Evolutionary conservation across 140 eudicot genomes (phyloP).

Genomic region (Bidens hawaiensis): DNA sequence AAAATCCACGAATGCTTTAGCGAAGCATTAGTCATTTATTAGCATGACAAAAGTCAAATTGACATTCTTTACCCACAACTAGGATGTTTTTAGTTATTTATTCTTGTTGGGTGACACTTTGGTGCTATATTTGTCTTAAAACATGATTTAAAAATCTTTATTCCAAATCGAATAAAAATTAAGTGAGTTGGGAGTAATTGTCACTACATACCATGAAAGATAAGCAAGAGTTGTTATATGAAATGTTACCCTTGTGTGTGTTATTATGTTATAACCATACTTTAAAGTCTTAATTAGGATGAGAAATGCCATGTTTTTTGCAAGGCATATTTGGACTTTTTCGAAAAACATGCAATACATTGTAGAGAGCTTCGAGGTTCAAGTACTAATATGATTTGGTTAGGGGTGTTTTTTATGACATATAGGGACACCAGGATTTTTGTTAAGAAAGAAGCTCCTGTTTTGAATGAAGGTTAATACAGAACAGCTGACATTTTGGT

Average conservation of each 20-base stretch:
- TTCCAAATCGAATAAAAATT: neutral
- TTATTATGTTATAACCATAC: too few relatives aligned
- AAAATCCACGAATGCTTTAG: slow-evolving; percentile 10
- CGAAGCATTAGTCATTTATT: slow-evolving; percentile 17
- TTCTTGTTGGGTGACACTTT: neutral
- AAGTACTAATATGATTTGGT: too few relatives aligned
- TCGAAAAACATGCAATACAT: too few relatives aligned
- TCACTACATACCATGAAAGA: neutral
- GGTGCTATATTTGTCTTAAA: neutral
- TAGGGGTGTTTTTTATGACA: too few relatives aligned
- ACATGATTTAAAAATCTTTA: neutral
- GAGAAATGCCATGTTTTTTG: too few relatives aligned
- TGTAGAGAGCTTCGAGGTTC: too few relatives aligned
- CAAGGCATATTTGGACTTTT: too few relatives aligned
- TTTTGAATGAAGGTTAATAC: too few relatives aligned
- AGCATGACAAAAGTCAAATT: neutral
- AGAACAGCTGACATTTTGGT: too few relatives aligned
- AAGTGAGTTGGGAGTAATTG: neutral
- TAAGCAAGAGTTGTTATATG: neutral
- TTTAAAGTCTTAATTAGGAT: too few relatives aligned
- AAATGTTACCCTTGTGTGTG: neutral
- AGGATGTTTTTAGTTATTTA: neutral
- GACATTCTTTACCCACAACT: neutral
- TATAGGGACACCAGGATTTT: too few relatives aligned
- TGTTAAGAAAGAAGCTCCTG: too few relatives aligned